These are phyloP conservation scores for Pneumocystis wakefieldiae DNA, from an alignment of 1,139 yeast genomes.

Conservation along the genomic window DNA sequence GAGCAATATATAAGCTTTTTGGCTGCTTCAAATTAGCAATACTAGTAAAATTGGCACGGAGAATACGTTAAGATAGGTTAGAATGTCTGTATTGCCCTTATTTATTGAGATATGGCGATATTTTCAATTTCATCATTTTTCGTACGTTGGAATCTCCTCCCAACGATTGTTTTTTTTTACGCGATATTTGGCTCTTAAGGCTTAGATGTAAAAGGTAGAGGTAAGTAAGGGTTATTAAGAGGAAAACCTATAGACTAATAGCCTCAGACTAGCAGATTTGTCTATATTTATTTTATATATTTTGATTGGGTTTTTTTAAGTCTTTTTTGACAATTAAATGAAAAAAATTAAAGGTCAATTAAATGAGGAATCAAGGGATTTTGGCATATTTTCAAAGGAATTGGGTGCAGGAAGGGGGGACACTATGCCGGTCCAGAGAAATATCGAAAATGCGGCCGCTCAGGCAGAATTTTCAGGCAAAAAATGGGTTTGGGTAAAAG, in stretches of 20 bases:
- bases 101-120: no score
- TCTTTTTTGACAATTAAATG: not conserved
- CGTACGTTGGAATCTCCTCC: no score
- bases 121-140: no score
- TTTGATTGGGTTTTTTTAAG: not conserved
- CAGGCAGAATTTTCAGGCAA: conserved; percentile 41
- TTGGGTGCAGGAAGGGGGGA: no score
- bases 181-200: not conserved
- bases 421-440: no score
- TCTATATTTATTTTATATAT: not conserved
- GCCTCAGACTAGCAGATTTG: no score
- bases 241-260: not conserved
- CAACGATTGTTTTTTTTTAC: not conserved
- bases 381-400: no score
- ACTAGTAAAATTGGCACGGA: no score
- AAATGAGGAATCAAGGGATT: not conserved
- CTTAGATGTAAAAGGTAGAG: not conserved
- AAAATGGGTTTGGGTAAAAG: conserved; percentile 75
- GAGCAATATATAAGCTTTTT: no score
- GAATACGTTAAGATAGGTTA: no score
- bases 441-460: conserved; percentile 19
- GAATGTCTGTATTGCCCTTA: no score
- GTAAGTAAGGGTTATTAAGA: not conserved
- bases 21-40: no score
- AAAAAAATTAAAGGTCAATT: not conserved